Percentiles rank a stretch among this genome's conserved stretches.
Evolutionary conservation across 306 rosid species (phyloP).

Genomic region (Abrus precatorius): DNA sequence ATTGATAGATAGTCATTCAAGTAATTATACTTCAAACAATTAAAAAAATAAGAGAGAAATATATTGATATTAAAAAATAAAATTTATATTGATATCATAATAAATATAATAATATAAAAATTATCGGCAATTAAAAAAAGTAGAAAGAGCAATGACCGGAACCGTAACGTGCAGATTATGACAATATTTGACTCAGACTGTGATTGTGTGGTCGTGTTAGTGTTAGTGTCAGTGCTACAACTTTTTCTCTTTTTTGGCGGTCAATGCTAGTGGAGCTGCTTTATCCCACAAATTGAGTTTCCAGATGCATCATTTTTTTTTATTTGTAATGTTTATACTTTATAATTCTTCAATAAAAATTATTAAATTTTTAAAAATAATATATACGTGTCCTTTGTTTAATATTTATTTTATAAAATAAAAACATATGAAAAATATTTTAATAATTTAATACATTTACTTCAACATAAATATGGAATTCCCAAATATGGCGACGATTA

Average conservation of each 20-base stretch:
- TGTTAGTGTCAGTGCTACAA: conserved; percentile 1
- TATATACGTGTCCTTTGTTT: too few relatives aligned
- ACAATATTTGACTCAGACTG: conserved; percentile 34
- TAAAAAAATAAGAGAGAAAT: too few relatives aligned
- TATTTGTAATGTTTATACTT: too few relatives aligned
- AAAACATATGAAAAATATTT: too few relatives aligned
- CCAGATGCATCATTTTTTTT: too few relatives aligned
- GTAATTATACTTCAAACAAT: neutral
- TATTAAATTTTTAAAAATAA: too few relatives aligned
- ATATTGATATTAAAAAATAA: too few relatives aligned
- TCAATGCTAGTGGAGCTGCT: conserved; percentile 9
- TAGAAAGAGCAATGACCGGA: conserved; percentile 10
- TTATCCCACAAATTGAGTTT: neutral
- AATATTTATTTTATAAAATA: too few relatives aligned
- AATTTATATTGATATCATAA: too few relatives aligned
- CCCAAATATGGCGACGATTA: neutral
- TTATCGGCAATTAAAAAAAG: neutral
- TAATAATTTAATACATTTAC: too few relatives aligned
- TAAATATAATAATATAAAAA: neutral
- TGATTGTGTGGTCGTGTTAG: conserved; percentile 6
- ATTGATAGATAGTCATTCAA: neutral
- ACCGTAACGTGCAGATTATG: conserved; percentile 44
- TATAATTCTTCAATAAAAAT: too few relatives aligned
- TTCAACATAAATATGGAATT: neutral
- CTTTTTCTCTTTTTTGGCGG: neutral